These are phyloP conservation scores for Cryptosporidium parvum DNA, from an alignment of 169 alveolate species.

Conservation along the genomic window DNA sequence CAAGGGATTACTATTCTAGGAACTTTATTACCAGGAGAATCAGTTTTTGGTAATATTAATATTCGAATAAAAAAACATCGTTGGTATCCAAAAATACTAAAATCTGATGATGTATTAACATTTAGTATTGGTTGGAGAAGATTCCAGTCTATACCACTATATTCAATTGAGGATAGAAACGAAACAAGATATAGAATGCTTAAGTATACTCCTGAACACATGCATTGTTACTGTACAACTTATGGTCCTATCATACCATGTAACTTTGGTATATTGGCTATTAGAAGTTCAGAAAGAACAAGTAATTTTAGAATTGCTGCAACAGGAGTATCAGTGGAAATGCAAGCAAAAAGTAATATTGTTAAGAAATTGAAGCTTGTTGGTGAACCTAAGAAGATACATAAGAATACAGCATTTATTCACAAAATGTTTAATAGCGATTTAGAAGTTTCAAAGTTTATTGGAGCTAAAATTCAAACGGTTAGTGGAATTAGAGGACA, in stretches of 20 bases:
- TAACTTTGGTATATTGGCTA: conserved; percentile 89
- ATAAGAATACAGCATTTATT: conserved; percentile 97
- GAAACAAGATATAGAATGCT: conserved; percentile 85
- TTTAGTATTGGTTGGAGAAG: conserved; percentile 99
- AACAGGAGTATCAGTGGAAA: conserved; percentile 95
- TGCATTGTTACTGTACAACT: conserved; percentile 94
- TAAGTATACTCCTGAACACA: conserved; percentile 97
- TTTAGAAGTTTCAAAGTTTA: conserved; percentile 97
- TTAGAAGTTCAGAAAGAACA: conserved; percentile 84
- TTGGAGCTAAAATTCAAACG: conserved; percentile 97
- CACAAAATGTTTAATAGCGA: conserved; percentile 98
- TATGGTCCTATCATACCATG: conserved; percentile 97
- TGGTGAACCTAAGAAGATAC: conserved; percentile 98
- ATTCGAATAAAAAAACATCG: conserved; percentile 91
- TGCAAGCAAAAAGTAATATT: conserved; percentile 86
- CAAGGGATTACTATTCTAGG: conserved; percentile 82
- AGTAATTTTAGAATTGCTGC: conserved; percentile 94
- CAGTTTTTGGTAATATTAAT: conserved; percentile 87
- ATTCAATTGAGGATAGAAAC: conserved; percentile 95
- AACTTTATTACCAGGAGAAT: conserved; percentile 86
- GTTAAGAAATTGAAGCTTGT: conserved; percentile 94
- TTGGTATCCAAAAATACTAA: conserved; percentile 97
- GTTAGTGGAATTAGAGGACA: conserved; percentile 99
- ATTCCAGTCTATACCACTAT: conserved; percentile 97
- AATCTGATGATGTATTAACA: conserved; percentile 96